Evolutionary conservation across 1,284 basidiomycete genomes (phyloP).

Genomic region (Lentinula novae-zelandiae): DNA sequence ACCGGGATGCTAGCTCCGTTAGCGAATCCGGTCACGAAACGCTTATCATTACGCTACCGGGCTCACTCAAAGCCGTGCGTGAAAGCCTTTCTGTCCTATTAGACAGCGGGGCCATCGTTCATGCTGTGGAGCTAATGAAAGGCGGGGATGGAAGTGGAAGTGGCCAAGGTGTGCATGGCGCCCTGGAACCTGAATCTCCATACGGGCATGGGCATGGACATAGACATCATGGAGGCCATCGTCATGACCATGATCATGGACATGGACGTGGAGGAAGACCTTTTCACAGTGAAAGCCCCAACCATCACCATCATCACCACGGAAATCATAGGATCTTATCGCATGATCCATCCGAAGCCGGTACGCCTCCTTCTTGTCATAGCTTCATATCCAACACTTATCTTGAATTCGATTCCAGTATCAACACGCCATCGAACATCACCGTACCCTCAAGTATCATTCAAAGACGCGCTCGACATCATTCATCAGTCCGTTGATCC

Average conservation of each 20-base stretch:
- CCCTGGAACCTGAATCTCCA: slow-evolving; percentile 29
- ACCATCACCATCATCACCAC: slow-evolving; percentile 35
- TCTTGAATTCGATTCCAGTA: slow-evolving; percentile 39
- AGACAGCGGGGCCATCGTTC: slow-evolving; percentile 50
- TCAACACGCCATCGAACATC: slow-evolving; percentile 69
- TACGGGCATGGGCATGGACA: slow-evolving; percentile 20
- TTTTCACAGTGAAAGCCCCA: background rate
- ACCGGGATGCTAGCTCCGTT: background rate
- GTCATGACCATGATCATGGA: slow-evolving; percentile 21
- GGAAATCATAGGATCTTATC: slow-evolving; percentile 59
- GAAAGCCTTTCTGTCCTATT: slow-evolving; percentile 73
- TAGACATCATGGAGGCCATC: slow-evolving; percentile 30
- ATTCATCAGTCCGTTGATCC: slow-evolving; percentile 50
- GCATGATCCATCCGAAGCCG: slow-evolving; percentile 63
- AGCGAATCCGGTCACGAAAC: slow-evolving; percentile 36
- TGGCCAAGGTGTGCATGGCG: slow-evolving; percentile 43
- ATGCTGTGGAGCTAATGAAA: slow-evolving; percentile 73
- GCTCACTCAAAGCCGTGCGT: slow-evolving; percentile 79
- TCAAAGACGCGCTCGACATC: slow-evolving; percentile 59
- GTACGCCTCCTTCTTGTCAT: slow-evolving; percentile 32
- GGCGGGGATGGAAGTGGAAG: slow-evolving; percentile 58
- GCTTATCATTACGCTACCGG: slow-evolving; percentile 78
- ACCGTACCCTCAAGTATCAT: slow-evolving; percentile 70
- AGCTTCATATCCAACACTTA: slow-evolving; percentile 14
- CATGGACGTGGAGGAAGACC: slow-evolving; percentile 26